A percentile compares a stretch with the other conserved stretches of the same genome.
Conservation (phyloP, 805 yeast genomes). For the Spathaspora arborariae region DNA sequence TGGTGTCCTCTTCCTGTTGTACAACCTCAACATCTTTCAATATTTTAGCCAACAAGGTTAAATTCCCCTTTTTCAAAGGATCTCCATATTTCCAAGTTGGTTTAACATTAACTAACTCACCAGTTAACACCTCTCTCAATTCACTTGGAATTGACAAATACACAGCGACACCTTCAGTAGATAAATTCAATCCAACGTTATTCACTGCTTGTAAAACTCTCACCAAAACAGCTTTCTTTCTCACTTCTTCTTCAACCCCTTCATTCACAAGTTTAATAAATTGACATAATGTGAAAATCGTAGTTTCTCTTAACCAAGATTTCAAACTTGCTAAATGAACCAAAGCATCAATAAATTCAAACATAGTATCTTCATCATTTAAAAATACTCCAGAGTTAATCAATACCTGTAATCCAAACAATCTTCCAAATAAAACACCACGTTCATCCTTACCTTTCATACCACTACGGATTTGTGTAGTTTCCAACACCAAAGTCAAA, state of each 20-base stretch:
- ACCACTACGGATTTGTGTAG: slow-evolving; percentile 27
- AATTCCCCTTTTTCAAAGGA: slow-evolving; percentile 70
- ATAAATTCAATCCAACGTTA: slow-evolving; percentile 51
- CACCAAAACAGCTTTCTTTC: slow-evolving; percentile 15
- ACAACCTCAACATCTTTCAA: slow-evolving; percentile 53
- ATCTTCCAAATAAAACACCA: slow-evolving; percentile 71
- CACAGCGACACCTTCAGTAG: slow-evolving; percentile 79
- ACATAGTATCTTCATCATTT: slow-evolving; percentile 14
- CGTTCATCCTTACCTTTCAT: slow-evolving; percentile 82
- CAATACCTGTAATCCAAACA: slow-evolving; percentile 80
- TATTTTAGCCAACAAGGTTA: slow-evolving; percentile 56
- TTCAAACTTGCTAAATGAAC: slow-evolving; percentile 60
- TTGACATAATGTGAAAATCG: slow-evolving; percentile 65
- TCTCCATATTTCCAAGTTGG: slow-evolving; percentile 67
- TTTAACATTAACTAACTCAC: slow-evolving; percentile 12
- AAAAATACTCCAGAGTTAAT: slow-evolving; percentile 42
- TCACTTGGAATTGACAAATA: slow-evolving; percentile 50
- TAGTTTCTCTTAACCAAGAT: slow-evolving; percentile 84
- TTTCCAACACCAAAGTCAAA: slow-evolving; percentile 37
- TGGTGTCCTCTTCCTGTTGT: slow-evolving; percentile 17
- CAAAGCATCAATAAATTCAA: slow-evolving; percentile 42
- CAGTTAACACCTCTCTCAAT: slow-evolving; percentile 12
- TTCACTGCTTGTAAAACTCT: slow-evolving; percentile 43
- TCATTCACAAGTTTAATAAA: slow-evolving; percentile 23
- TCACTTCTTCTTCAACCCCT: slow-evolving; percentile 13